These are phyloP conservation scores for Emergomyces africanus DNA, from an alignment of 2,329 filamentous ascomycete species.

Conservation along the genomic window DNA sequence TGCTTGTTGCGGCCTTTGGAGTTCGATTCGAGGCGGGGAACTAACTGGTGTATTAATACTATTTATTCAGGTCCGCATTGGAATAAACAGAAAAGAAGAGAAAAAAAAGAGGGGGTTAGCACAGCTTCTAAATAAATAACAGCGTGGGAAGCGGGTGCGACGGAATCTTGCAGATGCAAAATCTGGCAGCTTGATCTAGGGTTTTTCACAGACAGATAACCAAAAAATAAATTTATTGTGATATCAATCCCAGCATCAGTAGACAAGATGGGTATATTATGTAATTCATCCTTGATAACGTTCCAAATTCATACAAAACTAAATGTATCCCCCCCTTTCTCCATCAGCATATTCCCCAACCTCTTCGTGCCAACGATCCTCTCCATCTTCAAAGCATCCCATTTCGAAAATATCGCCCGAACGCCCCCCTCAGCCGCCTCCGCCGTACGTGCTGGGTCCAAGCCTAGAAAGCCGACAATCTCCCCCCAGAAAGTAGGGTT, in stretches of 20 bases:
- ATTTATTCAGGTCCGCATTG: not conserved
- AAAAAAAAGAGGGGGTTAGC: not conserved
- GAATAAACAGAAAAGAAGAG: not conserved
- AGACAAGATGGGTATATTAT: too few relatives aligned
- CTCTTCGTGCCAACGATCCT: slow-evolving; percentile 71
- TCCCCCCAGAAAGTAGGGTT: slow-evolving; percentile 49
- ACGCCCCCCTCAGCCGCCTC: slow-evolving; percentile 43
- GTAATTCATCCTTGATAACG: not conserved
- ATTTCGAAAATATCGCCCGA: slow-evolving; percentile 63
- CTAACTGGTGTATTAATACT: not conserved
- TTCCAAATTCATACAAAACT: slow-evolving; percentile 61
- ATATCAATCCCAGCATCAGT: too few relatives aligned
- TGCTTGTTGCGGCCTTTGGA: not conserved
- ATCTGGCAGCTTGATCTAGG: not conserved
- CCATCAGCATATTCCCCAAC: slow-evolving; percentile 69
- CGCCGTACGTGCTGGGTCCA: slow-evolving; percentile 44
- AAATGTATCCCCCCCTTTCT: slow-evolving; percentile 76
- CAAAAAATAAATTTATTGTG: too few relatives aligned
- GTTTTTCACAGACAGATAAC: not conserved
- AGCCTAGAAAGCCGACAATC: slow-evolving; percentile 28
- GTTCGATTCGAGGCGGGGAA: not conserved
- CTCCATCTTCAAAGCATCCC: slow-evolving; percentile 81
- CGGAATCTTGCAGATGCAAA: not conserved
- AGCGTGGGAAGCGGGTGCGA: too few relatives aligned
- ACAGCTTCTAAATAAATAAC: too few relatives aligned